Conservation (phyloP, 2,329 filamentous ascomycete genomes). For the Lasiodiplodia citricola region DNA sequence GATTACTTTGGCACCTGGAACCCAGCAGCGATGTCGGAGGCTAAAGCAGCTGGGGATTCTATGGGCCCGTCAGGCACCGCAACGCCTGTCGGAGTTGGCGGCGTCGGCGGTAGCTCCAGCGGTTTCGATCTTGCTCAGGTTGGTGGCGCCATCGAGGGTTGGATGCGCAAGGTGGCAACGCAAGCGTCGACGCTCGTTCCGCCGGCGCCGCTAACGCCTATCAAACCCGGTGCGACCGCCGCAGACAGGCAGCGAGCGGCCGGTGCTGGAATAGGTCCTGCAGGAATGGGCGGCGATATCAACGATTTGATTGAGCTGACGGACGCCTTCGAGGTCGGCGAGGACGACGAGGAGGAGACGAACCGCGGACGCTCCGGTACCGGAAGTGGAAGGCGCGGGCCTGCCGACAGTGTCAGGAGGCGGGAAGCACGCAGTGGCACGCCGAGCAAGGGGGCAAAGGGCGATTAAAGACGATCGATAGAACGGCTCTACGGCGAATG, state of each 20-base stretch:
- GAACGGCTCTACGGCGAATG: neutral
- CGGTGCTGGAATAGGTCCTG: neutral
- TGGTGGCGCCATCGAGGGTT: constrained; percentile 85
- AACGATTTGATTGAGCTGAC: constrained; percentile 75
- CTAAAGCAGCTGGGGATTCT: constrained; percentile 30
- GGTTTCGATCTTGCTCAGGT: constrained; percentile 73
- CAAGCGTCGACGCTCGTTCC: constrained; percentile 51
- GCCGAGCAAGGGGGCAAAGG: constrained; percentile 24
- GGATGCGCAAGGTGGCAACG: constrained; percentile 81
- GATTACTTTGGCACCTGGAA: constrained; percentile 50
- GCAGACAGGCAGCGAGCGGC: constrained; percentile 12
- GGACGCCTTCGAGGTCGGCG: constrained; percentile 47
- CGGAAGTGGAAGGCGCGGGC: neutral
- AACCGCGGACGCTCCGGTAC: neutral
- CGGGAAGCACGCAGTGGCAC: constrained; percentile 19
- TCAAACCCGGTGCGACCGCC: neutral
- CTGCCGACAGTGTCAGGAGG: constrained; percentile 11
- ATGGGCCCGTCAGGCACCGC: constrained; percentile 36
- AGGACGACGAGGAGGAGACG: constrained; percentile 32
- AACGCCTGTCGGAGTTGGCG: constrained; percentile 28
- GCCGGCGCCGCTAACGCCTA: constrained; percentile 13
- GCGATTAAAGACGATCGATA: constrained; percentile 16
- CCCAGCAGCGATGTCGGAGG: constrained; percentile 34
- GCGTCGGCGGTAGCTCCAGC: constrained; percentile 28
- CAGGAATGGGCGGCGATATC: constrained; percentile 48